Evolutionary conservation across 345 rosid species (phyloP), one percentile per base, ranked within the genome.

Genomic region (Clarkia xantiana): DNA sequence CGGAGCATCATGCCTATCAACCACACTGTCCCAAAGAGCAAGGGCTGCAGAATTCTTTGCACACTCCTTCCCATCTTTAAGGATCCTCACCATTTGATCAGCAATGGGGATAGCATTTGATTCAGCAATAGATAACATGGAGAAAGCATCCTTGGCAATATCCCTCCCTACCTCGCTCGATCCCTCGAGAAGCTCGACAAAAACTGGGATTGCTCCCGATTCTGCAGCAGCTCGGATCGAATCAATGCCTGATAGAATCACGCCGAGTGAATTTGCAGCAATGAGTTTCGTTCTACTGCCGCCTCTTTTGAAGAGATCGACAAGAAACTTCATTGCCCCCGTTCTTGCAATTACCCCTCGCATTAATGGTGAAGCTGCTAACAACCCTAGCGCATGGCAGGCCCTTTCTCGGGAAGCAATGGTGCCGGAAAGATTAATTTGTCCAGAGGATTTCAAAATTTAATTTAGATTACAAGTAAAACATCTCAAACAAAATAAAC

Each of bases 321-420:
- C 72, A 44, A 81, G 80, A 8, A 49, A 75, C 9, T 66, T 67
- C 23, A 78, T 62, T 50, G 58, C 82, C 43, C 77, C 81, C 54
- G 73, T 61, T 40, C 70, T 75, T 53, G 76, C 71, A 22, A 82
- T 62, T 63, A 67, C 52, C 29, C 62, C 60, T 42, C 81, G 53
- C 15, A 67, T 76, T 16, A 62, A 67, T 61, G 70, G 60, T 6
- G 63, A 48, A 39, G 62, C 58, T 12, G 69, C 76, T 1, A 70
- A 66, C 52, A 79, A 59, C 47, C 90, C 86, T 3, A 78, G 62
- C 0, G 83, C 86, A 14, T 79, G 86, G 60, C 77, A 74, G 55
- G 85, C 80, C 70, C 86, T 70, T 54, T 73, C 79, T 43, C 79
- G 74, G 0, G 83, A 82, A 44, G 71, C 53, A 72, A 79, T 54